A percentile compares a stretch with the other conserved stretches of the same genome.
phyloP scores from a whole-genome alignment of 1,139 yeast species.

The Suhomyces ambrosiae region DNA sequence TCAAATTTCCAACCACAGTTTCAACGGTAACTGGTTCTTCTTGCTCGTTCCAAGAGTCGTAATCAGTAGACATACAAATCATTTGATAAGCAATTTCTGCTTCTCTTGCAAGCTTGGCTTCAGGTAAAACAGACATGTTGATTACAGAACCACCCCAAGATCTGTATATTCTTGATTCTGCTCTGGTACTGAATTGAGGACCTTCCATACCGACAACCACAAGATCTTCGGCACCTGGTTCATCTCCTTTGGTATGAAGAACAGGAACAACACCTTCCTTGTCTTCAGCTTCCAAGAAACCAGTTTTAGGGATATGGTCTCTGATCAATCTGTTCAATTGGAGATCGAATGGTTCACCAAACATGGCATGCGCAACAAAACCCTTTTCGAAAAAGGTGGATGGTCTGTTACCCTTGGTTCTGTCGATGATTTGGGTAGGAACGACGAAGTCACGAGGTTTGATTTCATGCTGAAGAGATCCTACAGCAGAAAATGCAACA shows the following conservation, averaged over 20 bases:
- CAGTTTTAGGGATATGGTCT: constrained; percentile 53
- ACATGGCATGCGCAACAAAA: constrained; percentile 94
- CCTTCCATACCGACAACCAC: constrained; percentile 98
- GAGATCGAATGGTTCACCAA: constrained; percentile 93
- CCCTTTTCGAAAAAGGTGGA: constrained; percentile 91
- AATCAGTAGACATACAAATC: constrained; percentile 98
- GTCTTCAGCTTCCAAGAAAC: constrained; percentile 56
- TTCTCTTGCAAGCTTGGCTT: constrained; percentile 93
- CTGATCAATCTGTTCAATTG: constrained; percentile 67
- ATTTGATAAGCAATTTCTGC: constrained; percentile 96
- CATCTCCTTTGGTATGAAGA: constrained; percentile 57
- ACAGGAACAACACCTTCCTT: constrained; percentile 31
- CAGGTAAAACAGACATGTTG: constrained; percentile 96
- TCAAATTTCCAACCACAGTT: constrained; percentile 87
- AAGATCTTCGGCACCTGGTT: constrained; percentile 62
- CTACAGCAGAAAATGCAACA: constrained; percentile 94
- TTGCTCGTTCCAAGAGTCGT: constrained; percentile 95
- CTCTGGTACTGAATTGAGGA: constrained; percentile 95
- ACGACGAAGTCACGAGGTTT: constrained; percentile 92
- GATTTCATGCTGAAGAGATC: constrained; percentile 86
- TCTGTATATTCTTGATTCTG: constrained; percentile 89
- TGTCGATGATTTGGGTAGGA: constrained; percentile 93
- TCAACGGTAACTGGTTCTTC: constrained; percentile 98
- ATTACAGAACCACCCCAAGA: constrained; percentile 93
- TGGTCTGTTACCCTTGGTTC: constrained; percentile 93